Conservation (phyloP, 2,329 filamentous ascomycete species). For the Trichoderma aggressivum region DNA sequence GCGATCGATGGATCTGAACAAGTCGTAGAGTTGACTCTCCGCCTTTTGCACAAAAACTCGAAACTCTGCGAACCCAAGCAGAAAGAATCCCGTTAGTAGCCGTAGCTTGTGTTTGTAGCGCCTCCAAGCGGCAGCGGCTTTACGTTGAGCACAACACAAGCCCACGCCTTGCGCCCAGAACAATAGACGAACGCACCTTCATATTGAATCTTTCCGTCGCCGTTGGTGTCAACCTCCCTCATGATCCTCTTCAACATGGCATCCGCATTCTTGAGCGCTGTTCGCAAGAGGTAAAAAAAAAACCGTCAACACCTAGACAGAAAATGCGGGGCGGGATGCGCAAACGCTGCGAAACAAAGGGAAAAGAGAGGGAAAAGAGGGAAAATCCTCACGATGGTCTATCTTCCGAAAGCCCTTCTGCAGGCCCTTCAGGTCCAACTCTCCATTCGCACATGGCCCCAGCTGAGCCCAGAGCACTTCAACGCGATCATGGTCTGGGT, state of each 20-base stretch:
- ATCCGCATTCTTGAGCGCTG: slow-evolving; percentile 85
- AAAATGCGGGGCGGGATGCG: neutral
- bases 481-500: slow-evolving; percentile 66
- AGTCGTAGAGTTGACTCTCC: slow-evolving; percentile 73
- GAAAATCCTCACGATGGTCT: slow-evolving; percentile 72
- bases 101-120: neutral
- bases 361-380: neutral
- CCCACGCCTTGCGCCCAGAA: neutral
- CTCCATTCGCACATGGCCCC: slow-evolving; percentile 71
- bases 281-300: neutral
- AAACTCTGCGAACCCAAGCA: slow-evolving; percentile 64
- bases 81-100: slow-evolving; percentile 10
- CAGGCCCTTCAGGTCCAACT: slow-evolving; percentile 79
- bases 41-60: slow-evolving; percentile 81
- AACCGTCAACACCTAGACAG: neutral
- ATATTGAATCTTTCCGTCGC: slow-evolving; percentile 87
- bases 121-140: neutral
- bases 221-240: slow-evolving; percentile 77
- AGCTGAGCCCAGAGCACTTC: slow-evolving; percentile 80
- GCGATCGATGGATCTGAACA: slow-evolving; percentile 84
- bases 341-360: neutral
- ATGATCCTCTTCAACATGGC: slow-evolving; percentile 78
- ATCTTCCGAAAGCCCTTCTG: slow-evolving; percentile 82
- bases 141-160: neutral
- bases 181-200: slow-evolving; percentile 58